Evolutionary conservation across 371 early-diverging fungal species (phyloP).

Genomic region (Actinomucor elegans): DNA sequence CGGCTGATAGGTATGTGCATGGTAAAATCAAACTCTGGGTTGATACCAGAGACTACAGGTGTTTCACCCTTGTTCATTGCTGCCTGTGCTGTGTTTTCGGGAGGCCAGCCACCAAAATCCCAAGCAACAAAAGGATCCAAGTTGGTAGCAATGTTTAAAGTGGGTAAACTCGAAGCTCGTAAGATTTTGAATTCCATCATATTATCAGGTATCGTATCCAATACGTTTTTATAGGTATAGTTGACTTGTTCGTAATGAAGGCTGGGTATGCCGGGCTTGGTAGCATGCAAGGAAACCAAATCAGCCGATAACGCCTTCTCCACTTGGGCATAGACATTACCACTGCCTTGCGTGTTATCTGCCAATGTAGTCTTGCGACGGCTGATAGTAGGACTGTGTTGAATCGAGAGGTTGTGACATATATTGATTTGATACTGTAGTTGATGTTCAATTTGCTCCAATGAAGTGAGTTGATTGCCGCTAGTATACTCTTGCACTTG

Average conservation of each 20-base stretch:
- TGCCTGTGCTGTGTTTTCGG: slow-evolving; percentile 56
- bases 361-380: slow-evolving; percentile 8
- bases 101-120: slow-evolving; percentile 77
- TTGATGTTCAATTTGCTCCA: slow-evolving; percentile 50
- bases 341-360: slow-evolving; percentile 2
- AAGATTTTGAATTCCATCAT: slow-evolving; percentile 68
- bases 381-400: slow-evolving; percentile 31
- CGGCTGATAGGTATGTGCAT: slow-evolving; percentile 64
- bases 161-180: slow-evolving; percentile 56
- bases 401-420: slow-evolving; percentile 60
- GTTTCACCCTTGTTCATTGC: slow-evolving; percentile 70
- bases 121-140: slow-evolving; percentile 69
- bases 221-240: slow-evolving; percentile 57
- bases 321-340: slow-evolving; percentile 44
- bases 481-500: slow-evolving; percentile 16
- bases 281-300: slow-evolving; percentile 53
- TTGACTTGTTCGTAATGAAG: slow-evolving; percentile 64
- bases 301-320: slow-evolving; percentile 64
- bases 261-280: slow-evolving; percentile 40
- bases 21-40: slow-evolving; percentile 63
- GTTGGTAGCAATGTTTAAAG: slow-evolving; percentile 52
- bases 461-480: slow-evolving; percentile 22
- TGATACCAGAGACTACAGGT: slow-evolving; percentile 39
- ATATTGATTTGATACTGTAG: slow-evolving; percentile 62
- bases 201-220: slow-evolving; percentile 60